Evolutionary conservation across 1,284 basidiomycete genomes (phyloP), one percentile per base, ranked within the genome.

Genomic region (Sphagnurus paluster): DNA sequence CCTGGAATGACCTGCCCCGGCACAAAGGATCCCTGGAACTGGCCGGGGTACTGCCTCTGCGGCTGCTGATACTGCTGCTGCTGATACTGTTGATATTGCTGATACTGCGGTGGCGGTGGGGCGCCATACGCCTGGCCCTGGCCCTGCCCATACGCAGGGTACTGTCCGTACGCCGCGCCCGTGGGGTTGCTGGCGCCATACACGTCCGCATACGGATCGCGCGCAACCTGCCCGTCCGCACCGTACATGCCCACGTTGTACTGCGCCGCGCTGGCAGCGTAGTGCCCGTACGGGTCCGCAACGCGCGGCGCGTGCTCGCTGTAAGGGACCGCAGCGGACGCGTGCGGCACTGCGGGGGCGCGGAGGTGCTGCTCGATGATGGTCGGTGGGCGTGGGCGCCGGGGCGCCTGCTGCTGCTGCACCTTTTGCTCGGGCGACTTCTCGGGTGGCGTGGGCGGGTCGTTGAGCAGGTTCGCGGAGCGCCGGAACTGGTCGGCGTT

Each of bases 331-430:
- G 50, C 40, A 14, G 61, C 57, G 8, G 56, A 49, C 11, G 35
- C 35, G 7, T 26, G 43, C 13, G 64, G 48, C 4, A 56, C 44
- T 28, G 62, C 48, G n/a, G 58, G 58, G 6, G 60, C 55, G n/a
- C 55, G 47, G 46, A 64, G 54, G 38, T 56, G 56, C 13, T 52
- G 56, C 30, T 55, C 54, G 39, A 54, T 62, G 60, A 61, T 62
- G 24, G 56, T 57, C 3, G 52, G 56, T 26, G 53, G 53, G 17
- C 54, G 44, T 5, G 47, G 48, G 16, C 42, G 39, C n/a, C n/a
- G n/a, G n/a, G n/a, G n/a, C 13, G 28, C 17, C 20, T 46, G 30
- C 36, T 44, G 41, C 10, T 49, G 50, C 39, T 41, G 35, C 17
- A 42, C 17, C 13, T 30, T 30, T 30, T 30, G 28, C 28, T 13